phyloP scores from a whole-genome alignment of 257 asterid species.

The Lycium barbarum region DNA sequence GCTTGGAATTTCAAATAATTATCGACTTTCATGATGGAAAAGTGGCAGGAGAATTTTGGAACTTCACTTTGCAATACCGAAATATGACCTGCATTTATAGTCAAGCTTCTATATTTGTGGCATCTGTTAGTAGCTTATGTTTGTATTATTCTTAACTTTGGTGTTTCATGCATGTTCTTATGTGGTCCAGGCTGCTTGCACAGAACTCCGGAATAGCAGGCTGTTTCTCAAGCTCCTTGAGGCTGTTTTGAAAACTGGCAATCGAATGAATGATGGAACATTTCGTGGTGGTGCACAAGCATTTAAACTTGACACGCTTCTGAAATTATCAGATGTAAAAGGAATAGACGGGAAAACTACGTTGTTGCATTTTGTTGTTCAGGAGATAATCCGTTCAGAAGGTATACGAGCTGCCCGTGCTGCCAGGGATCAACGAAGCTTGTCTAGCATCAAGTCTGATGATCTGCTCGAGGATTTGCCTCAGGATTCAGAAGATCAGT shows the following conservation, averaged over 20 bases:
- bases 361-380: constrained; percentile 84
- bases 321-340: constrained; percentile 83
- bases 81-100: background rate
- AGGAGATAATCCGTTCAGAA: constrained; percentile 88
- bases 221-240: constrained; percentile 89
- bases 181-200: constrained; percentile 80
- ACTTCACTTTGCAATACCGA: background rate
- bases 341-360: constrained; percentile 95
- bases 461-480: constrained; percentile 49
- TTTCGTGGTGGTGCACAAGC: constrained; percentile 97
- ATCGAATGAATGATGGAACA: constrained; percentile 95
- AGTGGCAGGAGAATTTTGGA: background rate
- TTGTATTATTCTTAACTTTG: background rate
- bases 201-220: constrained; percentile 79
- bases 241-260: constrained; percentile 97
- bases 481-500: constrained; percentile 58
- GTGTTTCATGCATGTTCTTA: constrained; percentile 16
- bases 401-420: constrained; percentile 78
- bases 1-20: background rate
- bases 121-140: background rate
- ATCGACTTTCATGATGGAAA: constrained; percentile 2
- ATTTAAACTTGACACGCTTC: constrained; percentile 88
- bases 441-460: constrained; percentile 55
- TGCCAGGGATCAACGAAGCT: constrained; percentile 50
- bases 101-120: background rate